These are phyloP conservation scores for Jamesozyma lodderae DNA, from an alignment of 805 yeast species.

Conservation along the genomic window DNA sequence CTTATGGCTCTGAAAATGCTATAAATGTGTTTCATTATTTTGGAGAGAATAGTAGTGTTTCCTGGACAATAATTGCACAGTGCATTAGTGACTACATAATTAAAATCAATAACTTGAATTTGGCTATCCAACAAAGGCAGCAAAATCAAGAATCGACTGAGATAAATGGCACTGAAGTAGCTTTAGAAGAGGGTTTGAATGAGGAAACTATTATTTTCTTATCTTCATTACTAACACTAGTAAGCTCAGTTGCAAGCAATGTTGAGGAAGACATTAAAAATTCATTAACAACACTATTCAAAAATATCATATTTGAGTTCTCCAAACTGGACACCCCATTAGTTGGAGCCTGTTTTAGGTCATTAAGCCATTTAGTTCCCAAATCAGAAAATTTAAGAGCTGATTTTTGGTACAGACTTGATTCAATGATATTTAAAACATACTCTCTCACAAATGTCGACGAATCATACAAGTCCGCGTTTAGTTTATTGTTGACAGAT, in stretches of 20 bases:
- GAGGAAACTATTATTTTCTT: slow-evolving; percentile 74
- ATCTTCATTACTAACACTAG: slow-evolving; percentile 62
- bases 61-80: slow-evolving; percentile 48
- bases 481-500: slow-evolving; percentile 39
- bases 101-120: slow-evolving; percentile 32
- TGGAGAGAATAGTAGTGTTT: slow-evolving; percentile 33
- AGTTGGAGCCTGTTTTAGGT: slow-evolving; percentile 47
- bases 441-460: slow-evolving; percentile 17
- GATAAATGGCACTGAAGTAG: slow-evolving; percentile 21
- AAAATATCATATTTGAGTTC: slow-evolving; percentile 37
- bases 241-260: slow-evolving; percentile 42
- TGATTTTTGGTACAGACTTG: slow-evolving; percentile 60
- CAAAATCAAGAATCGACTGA: slow-evolving; percentile 25
- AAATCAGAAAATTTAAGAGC: slow-evolving; percentile 35
- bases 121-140: slow-evolving; percentile 19
- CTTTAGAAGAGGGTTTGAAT: slow-evolving; percentile 50
- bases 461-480: slow-evolving; percentile 36
- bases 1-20: slow-evolving; percentile 51
- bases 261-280: slow-evolving; percentile 20
- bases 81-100: slow-evolving; percentile 46
- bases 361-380: slow-evolving; percentile 49
- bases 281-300: slow-evolving; percentile 17
- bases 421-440: slow-evolving; percentile 53
- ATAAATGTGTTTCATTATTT: slow-evolving; percentile 43
- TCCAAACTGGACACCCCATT: slow-evolving; percentile 39